Evolutionary conservation across 2,329 filamentous ascomycete species (phyloP), one percentile per base, ranked within the genome.

Genomic region (Phoma sp.): DNA sequence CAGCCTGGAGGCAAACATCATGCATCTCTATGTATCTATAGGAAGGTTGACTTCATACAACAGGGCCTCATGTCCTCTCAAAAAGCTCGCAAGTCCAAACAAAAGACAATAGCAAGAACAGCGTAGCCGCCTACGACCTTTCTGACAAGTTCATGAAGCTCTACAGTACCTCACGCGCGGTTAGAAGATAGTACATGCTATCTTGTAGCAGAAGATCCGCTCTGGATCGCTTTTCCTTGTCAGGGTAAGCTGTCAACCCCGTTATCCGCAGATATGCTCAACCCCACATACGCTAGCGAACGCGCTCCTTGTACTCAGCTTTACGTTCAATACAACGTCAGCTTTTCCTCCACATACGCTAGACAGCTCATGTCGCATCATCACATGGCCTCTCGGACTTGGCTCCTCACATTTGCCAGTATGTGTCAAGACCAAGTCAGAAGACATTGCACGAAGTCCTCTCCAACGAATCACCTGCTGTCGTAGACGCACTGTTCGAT

Each of bases 341-440:
- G 59, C 57, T 53, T 45, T 32, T 55, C 48, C 59, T 65, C 65
- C 62, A 67, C 66, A 69, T 67, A 63, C 65, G 63, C 67, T 71
- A 69, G 60, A 60, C 59, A 69, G 40, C 54, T 61, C 61, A 62
- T 39, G 26, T 56, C 34, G 60, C 55, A 61, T 53, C 32, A 36
- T 45, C 43, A 40, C 46, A 40, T 56, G 47, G 29, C 37, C 42
- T 32, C 17, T 46, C 36, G 30, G 29, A 42, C 34, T 47, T 46
- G 47, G 36, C 34, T 28, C 15, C 12, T 32, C 20, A 34, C 23
- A 42, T 42, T 40, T 36, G 52, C 42, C 30, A 42, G 40, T 55
- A 55, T 55, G 47, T 57, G 51, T 61, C 57, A 62, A 55, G 42
- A 51, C 26, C 15, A 47, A 42, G 53, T 64, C 60, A 65, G 49